These are phyloP conservation scores for Lichtheimia ornata DNA, from an alignment of 371 early-diverging fungal genomes.

Conservation along the genomic window DNA sequence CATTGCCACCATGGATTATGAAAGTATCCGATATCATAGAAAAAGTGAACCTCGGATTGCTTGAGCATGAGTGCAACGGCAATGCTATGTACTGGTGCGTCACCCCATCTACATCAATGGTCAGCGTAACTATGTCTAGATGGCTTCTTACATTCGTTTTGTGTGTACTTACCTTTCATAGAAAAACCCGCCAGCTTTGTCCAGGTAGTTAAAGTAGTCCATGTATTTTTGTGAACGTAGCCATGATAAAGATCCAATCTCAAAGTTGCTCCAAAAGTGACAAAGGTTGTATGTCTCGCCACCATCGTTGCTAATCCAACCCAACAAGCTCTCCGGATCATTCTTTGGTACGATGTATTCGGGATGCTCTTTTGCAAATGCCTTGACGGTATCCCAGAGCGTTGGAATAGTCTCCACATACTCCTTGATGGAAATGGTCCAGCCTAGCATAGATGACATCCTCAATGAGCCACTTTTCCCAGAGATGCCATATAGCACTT, in stretches of 20 bases:
- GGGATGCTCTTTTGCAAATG: constrained; percentile 52
- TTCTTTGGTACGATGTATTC: constrained; percentile 19
- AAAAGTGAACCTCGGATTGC: constrained; percentile 81
- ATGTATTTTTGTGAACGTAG: constrained; percentile 60
- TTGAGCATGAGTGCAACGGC: constrained; percentile 72
- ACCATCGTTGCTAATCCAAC: constrained; percentile 48
- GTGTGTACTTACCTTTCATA: constrained; percentile 84
- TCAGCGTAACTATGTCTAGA: constrained; percentile 9
- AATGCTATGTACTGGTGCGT: constrained; percentile 94
- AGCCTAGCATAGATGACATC: constrained; percentile 41
- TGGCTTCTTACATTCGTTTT: background rate
- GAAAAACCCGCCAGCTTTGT: constrained; percentile 84
- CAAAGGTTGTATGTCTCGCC: constrained; percentile 66
- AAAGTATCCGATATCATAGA: constrained; percentile 82
- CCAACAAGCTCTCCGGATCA: constrained; percentile 27
- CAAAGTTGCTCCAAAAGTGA: constrained; percentile 78
- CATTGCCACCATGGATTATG: constrained; percentile 75
- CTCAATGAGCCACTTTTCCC: background rate
- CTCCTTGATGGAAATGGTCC: constrained; percentile 81
- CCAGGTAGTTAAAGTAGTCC: constrained; percentile 79
- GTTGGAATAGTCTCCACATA: constrained; percentile 81
- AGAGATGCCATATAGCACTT: background rate
- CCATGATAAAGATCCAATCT: constrained; percentile 40
- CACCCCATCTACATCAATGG: constrained; percentile 74
- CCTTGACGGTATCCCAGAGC: constrained; percentile 69